phyloP scores from a whole-genome alignment of 1,139 yeast species.

The Pichia sp. region DNA sequence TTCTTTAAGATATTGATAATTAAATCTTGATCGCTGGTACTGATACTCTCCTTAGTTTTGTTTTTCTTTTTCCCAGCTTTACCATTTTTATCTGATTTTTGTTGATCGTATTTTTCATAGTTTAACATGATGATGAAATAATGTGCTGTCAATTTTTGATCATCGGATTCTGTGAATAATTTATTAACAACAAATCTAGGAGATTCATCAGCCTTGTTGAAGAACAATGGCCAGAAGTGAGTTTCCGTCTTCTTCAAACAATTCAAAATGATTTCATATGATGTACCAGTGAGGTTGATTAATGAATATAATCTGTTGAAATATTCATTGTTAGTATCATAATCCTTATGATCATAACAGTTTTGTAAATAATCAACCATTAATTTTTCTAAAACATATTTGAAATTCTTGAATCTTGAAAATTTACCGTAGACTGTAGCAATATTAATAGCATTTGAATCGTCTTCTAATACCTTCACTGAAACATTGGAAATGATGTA shows the following conservation, averaged over 20 bases:
- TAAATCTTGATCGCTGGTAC: conserved; percentile 36
- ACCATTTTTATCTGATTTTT: conserved; percentile 3
- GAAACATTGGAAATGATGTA: conserved; percentile 28
- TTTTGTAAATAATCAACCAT: conserved; percentile 34
- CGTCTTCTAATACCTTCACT: conserved; percentile 20
- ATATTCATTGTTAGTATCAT: conserved; percentile 26
- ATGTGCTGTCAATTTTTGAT: conserved; percentile 45
- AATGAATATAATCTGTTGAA: conserved; percentile 30
- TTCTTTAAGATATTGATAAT: conserved; percentile 40
- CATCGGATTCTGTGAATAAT: conserved; percentile 36
- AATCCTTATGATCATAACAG: conserved; percentile 27
- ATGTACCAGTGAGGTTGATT: conserved; percentile 34
- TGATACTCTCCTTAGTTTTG: conserved; percentile 2
- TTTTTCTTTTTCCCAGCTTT: neutral
- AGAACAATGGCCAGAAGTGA: conserved; percentile 57
- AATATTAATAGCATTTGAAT: conserved; percentile 26
- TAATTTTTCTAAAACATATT: conserved; percentile 32
- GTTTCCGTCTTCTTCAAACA: conserved; percentile 63
- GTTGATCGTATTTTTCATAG: conserved; percentile 33
- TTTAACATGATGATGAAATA: conserved; percentile 46
- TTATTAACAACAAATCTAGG: conserved; percentile 40
- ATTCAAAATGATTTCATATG: conserved; percentile 31
- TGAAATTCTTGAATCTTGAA: conserved; percentile 31
- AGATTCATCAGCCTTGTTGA: conserved; percentile 38
- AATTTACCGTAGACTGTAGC: conserved; percentile 28